A percentile compares a stretch with the other conserved stretches of the same genome.
Evolutionary conservation across 768 basidiomycete genomes (phyloP).

Genomic region (Lactarius evosmus): DNA sequence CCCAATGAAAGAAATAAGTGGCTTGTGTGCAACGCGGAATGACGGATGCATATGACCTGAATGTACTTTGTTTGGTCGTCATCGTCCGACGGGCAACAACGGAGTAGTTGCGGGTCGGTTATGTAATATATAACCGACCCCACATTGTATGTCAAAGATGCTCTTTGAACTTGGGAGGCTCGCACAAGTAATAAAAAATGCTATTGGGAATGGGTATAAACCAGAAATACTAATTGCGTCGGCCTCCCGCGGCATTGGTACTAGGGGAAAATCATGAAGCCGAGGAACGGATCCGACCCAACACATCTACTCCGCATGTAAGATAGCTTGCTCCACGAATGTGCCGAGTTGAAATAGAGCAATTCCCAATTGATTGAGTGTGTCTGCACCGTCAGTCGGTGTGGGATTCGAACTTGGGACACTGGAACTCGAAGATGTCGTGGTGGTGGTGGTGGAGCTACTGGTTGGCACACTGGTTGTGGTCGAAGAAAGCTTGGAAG

Average conservation of each 20-base stretch:
- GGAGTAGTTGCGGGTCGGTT: neutral
- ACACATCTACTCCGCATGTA: neutral
- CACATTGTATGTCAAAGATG: too few relatives aligned
- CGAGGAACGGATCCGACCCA: neutral
- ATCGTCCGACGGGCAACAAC: neutral
- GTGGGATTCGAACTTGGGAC: neutral
- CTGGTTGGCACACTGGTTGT: neutral
- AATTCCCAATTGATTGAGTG: neutral
- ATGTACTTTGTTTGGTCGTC: neutral
- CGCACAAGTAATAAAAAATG: neutral
- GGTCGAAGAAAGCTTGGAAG: neutral
- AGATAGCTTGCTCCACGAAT: neutral
- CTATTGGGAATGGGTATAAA: neutral
- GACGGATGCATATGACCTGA: slow-evolving; percentile 23
- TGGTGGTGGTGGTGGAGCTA: neutral
- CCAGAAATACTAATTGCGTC: neutral
- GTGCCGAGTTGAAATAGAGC: neutral
- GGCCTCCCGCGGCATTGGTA: neutral
- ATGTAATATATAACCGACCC: too few relatives aligned
- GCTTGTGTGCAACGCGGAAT: slow-evolving; percentile 24
- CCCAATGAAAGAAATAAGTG: slow-evolving; percentile 33
- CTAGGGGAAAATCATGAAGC: neutral
- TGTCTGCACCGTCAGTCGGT: neutral
- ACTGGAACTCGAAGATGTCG: neutral
- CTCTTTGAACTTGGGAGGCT: too few relatives aligned